Conservation (phyloP, 306 rosid species). For the Vigna reflexopilosa region DNA sequence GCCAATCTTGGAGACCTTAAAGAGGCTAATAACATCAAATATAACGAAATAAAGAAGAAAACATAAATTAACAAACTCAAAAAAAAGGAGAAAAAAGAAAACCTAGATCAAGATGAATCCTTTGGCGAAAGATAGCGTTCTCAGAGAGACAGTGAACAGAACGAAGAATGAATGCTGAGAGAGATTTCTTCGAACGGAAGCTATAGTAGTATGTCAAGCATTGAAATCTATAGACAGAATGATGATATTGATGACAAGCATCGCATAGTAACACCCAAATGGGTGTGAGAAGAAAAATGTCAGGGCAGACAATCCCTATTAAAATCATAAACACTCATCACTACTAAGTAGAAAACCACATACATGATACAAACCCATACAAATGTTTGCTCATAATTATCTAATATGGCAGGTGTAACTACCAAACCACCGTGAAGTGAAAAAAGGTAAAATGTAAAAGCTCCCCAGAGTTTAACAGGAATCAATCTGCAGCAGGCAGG, state of each 20-base stretch:
- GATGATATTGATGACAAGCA: constrained; percentile 35
- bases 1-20: constrained; percentile 47
- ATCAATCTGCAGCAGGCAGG: no score
- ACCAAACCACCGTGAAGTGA: constrained; percentile 41
- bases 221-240: constrained; percentile 36
- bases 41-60: no score
- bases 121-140: no score
- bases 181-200: no score
- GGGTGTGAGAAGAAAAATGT: constrained; percentile 43
- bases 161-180: no score
- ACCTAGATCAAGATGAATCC: no score
- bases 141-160: no score
- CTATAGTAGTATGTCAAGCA: not conserved
- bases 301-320: constrained; percentile 48
- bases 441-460: constrained; percentile 2
- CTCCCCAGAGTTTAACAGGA: constrained; percentile 58
- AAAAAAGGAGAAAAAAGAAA: no score
- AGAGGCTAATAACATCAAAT: constrained; percentile 31
- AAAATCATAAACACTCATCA: constrained; percentile 62
- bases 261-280: constrained; percentile 44
- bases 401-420: constrained; percentile 43
- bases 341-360: constrained; percentile 51
- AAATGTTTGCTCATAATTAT: constrained; percentile 44
- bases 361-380: constrained; percentile 60
- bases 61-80: no score